Base-by-base conservation (phyloP, 192 early-diverging fungal species). In the Coemansia sp. region DNA sequence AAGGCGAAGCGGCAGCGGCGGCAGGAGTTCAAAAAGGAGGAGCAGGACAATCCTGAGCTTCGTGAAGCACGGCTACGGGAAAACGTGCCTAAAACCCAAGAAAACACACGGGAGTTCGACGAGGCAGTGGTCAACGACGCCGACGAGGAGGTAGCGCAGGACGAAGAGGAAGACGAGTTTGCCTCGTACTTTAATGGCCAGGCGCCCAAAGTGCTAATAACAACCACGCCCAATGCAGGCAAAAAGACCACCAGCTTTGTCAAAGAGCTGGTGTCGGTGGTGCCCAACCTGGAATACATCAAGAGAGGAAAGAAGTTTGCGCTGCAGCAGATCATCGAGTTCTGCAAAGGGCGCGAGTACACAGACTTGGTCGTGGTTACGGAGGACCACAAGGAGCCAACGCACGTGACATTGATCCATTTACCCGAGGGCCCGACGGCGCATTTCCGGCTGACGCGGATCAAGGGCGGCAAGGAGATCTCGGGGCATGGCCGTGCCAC, bases 361-460 rank as follows among this genome's bases (percentile, higher is more conserved):
- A 99, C 97, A 6, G 97, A 99, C 68, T 57, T 97, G 47, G 83
- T 97, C 37, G 87, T 99, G 47, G 85, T 99, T 35, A 90, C 93
- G 53, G 94, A 99, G 65, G 93, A 96, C 81, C 84, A 82, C 45
- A 96, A 96, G 71, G 74, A 81, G 57, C 94, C 94, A 20, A 89
- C 91, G 60, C 89, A 90, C 12, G 56, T 97, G 23, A 97, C 93
- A 2, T 48, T 97, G 50, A 88, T 99, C 44, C 97, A 99, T 73
- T 81, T 99, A 44, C 97, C 97, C 8, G 74, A 95, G 50, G 97
- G 97, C 5, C 97, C 97, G 11, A 96, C 97, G 16, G 94, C 94
- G 18, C 88, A 99, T 53, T 99, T 96, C 80, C 92, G 93, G 56
- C 82, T 99, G 54, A 86, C 89, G 36, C 85, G 83, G 46, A 86